These are phyloP conservation scores for Liriodendron chinense DNA, from an alignment of 164 flowering plant genomes.

Conservation along the genomic window DNA sequence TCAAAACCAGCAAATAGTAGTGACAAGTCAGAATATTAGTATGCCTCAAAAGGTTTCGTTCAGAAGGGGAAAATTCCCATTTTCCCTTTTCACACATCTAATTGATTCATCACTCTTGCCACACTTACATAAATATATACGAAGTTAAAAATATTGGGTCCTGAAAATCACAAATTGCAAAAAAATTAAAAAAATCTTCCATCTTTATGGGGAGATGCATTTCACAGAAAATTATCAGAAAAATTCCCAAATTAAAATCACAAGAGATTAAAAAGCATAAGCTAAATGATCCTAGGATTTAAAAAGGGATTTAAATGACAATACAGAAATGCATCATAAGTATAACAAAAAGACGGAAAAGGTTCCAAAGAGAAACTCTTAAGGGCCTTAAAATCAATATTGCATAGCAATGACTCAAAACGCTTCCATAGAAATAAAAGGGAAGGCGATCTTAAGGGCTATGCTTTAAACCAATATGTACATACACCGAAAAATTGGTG, in stretches of 20 bases:
- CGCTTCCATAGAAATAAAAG: conserved; percentile 7
- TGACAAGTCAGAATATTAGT: conserved; percentile 4
- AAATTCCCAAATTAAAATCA: neutral
- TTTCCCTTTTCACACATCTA: conserved; percentile 15
- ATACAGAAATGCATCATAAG: neutral
- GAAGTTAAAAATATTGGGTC: neutral
- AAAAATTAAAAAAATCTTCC: neutral
- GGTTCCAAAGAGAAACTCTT: neutral
- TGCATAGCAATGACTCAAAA: conserved; percentile 16
- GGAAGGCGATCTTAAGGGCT: conserved; percentile 21
- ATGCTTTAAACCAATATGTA: neutral
- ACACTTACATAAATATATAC: too few relatives aligned
- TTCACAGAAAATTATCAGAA: neutral
- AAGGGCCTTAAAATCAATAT: neutral
- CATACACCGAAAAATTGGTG: too few relatives aligned
- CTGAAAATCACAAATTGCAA: neutral
- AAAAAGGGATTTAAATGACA: neutral
- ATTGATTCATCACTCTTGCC: neutral
- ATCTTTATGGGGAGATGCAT: neutral
- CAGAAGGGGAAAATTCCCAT: neutral
- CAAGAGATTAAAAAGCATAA: neutral
- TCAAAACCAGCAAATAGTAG: too few relatives aligned
- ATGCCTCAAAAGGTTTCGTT: conserved; percentile 10
- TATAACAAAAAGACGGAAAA: neutral
- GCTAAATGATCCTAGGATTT: neutral